Base-by-base conservation (phyloP, 2,329 filamentous ascomycete species). In the Microdochium paspali region DNA sequence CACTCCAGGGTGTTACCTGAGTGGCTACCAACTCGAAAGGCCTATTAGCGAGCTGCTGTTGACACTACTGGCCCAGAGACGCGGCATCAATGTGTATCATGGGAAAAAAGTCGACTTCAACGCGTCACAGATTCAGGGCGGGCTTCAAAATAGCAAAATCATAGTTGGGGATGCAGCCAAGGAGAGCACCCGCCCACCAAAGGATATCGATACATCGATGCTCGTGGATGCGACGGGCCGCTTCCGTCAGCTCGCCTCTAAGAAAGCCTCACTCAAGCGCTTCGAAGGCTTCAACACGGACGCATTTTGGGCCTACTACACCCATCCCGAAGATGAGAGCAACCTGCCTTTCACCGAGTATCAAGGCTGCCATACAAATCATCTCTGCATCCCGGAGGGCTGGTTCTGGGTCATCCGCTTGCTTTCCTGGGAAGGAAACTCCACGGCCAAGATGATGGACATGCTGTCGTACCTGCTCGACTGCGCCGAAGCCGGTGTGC, bases 401-500 rank as follows among this genome's bases (percentile, higher is more conserved):
- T 61, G 58, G 58, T 54, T 50, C 23, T 60, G 55, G 57, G 51
- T 58, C 6, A 60, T 60, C 39, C 50, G 53, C 43, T 51, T 59
- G 23, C 53, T 52, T 7, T 53, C 56, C 10, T 59, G 58, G 57
- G 54, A 60, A 43, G 55, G 53, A 23, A 56, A 48, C 42, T 49
- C 56, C 10, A 51, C 57, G 13, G 35, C 51, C 24, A 58, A 57
- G 15, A 48, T 60, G 28, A 54, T 54, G 18, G 47, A 53, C 32
- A 58, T 60, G 56, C 53, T 60, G 40, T 57, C 51, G 18, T 47
- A 59, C 44, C 47, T 59, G 13, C 51, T 61, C 13, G 56, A 60
- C 44, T 52, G 53, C 9, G 52, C 52, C 24, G 49, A 39, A 1
- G 49, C 45, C 25, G 53, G 51, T 10, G 47, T 48, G 25, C 51